These are phyloP conservation scores for Saccharomyces hybrid DNA, from an alignment of 1,139 yeast genomes.

Conservation along the genomic window DNA sequence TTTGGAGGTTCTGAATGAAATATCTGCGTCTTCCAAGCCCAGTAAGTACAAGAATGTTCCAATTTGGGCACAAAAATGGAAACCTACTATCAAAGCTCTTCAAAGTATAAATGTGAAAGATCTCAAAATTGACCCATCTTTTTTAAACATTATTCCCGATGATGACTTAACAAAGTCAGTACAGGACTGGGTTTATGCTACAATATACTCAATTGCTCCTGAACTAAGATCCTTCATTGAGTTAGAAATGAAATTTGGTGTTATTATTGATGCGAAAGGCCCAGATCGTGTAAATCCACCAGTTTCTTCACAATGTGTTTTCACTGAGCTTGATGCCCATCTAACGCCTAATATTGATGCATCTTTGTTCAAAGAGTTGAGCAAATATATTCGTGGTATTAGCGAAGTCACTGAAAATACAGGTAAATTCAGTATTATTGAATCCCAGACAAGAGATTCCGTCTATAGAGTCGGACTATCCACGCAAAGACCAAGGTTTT, in stretches of 20 bases:
- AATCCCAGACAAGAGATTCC: slow-evolving; percentile 35
- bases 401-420: slow-evolving; percentile 42
- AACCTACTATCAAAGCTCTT: slow-evolving; percentile 37
- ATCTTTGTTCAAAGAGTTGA: slow-evolving; percentile 54
- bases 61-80: slow-evolving; percentile 76
- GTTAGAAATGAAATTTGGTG: slow-evolving; percentile 76
- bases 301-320: slow-evolving; percentile 67
- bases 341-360: slow-evolving; percentile 69
- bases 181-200: slow-evolving; percentile 86
- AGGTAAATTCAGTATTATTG: slow-evolving; percentile 35
- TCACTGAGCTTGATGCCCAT: slow-evolving; percentile 46
- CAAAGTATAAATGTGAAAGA: slow-evolving; percentile 28
- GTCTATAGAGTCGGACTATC: slow-evolving; percentile 34
- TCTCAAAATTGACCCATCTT: slow-evolving; percentile 36
- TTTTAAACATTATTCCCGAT: slow-evolving; percentile 70
- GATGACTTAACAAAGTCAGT: slow-evolving; percentile 75
- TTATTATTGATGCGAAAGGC: slow-evolving; percentile 53
- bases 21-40: slow-evolving; percentile 42
- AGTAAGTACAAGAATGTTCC: slow-evolving; percentile 60
- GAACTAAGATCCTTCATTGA: slow-evolving; percentile 59
- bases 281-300: slow-evolving; percentile 58
- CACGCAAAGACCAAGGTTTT: slow-evolving; percentile 46
- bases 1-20: slow-evolving; percentile 25
- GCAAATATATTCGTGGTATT: slow-evolving; percentile 48
- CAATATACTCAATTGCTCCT: slow-evolving; percentile 54